Evolutionary conservation across 208 protist genomes (phyloP).

Genomic region (Trichomonas gallinae): DNA sequence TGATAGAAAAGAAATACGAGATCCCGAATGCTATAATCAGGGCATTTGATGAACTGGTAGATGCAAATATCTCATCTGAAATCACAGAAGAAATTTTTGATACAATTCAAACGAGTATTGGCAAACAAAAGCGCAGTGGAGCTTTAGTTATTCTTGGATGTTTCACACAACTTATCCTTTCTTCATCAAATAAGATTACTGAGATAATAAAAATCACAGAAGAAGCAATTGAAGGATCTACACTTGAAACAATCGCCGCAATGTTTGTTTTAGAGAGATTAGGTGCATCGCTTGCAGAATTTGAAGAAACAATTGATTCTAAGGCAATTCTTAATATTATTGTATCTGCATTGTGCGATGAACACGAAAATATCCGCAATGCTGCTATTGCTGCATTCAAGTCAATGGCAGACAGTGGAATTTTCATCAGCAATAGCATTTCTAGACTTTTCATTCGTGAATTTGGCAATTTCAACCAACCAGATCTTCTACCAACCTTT

Average conservation of each 20-base stretch:
- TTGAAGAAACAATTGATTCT: background rate
- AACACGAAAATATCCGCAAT: background rate
- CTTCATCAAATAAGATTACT: background rate
- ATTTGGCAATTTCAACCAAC: background rate
- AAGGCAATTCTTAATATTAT: background rate
- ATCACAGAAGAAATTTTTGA: background rate
- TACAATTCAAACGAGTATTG: background rate
- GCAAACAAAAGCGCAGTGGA: background rate
- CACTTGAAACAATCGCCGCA: background rate
- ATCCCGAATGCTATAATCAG: background rate
- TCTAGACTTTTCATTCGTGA: background rate
- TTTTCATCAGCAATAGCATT: background rate
- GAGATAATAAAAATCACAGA: background rate
- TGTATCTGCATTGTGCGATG: background rate
- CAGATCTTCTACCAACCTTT: background rate
- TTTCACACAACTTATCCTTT: background rate
- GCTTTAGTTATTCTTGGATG: background rate
- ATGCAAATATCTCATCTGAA: background rate
- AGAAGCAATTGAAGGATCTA: background rate
- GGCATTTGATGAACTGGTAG: background rate
- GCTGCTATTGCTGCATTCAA: background rate
- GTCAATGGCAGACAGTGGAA: background rate
- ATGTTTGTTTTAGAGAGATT: background rate
- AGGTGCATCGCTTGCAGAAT: background rate
- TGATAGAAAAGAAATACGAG: background rate